These are phyloP conservation scores for Phylloporus rhodoxanthus DNA, from an alignment of 768 basidiomycete species.

Conservation along the genomic window DNA sequence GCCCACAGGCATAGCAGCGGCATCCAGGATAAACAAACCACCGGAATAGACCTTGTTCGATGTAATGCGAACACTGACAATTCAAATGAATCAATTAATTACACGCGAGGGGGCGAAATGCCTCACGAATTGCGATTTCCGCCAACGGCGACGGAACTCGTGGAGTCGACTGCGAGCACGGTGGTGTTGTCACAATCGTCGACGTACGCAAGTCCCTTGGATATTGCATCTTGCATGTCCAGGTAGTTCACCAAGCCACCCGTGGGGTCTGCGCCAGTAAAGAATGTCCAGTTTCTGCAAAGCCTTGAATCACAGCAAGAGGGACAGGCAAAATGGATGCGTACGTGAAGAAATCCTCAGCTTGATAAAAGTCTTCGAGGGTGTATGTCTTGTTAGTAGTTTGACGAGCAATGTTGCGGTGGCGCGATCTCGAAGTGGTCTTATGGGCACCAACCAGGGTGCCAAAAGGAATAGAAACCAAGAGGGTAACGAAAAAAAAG, in stretches of 20 bases:
- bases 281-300: slow-evolving; percentile 65
- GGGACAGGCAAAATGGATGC: slow-evolving; percentile 10
- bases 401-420: slow-evolving; percentile 21
- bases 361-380: slow-evolving; percentile 39
- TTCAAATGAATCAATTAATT: neutral
- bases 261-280: slow-evolving; percentile 59
- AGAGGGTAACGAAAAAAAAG: slow-evolving; percentile 29
- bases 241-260: slow-evolving; percentile 63
- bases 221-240: slow-evolving; percentile 39
- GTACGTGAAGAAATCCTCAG: slow-evolving; percentile 58
- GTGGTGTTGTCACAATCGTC: slow-evolving; percentile 48
- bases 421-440: slow-evolving; percentile 23
- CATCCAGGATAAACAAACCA: slow-evolving; percentile 75
- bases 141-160: slow-evolving; percentile 41
- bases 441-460: slow-evolving; percentile 35
- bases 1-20: slow-evolving; percentile 64
- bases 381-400: slow-evolving; percentile 28
- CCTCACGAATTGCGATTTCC: slow-evolving; percentile 50
- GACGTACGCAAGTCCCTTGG: slow-evolving; percentile 55
- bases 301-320: neutral
- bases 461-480: slow-evolving; percentile 30
- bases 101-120: neutral
- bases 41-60: slow-evolving; percentile 54
- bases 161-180: slow-evolving; percentile 60
- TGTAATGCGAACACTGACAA: slow-evolving; percentile 59